Base-by-base conservation (phyloP, 495 filamentous ascomycete species). In the Neurospora terricola region DNA sequence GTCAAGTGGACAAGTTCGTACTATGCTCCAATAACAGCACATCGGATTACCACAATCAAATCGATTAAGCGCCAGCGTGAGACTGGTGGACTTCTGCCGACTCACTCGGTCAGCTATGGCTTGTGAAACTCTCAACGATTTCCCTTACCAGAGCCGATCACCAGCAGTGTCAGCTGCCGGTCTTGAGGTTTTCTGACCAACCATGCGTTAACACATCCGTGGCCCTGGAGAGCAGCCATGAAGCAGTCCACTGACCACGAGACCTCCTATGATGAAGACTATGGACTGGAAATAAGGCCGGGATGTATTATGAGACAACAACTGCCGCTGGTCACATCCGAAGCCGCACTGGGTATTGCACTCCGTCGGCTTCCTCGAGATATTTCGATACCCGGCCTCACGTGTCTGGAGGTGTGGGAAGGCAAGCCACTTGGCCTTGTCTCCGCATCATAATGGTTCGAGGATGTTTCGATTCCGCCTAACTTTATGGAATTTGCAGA, bases 151-250 rank as follows among this genome's bases (percentile, higher is more conserved):
- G 23, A 66, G 3, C 27, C 54, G 54, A 66, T 66, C 27, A 66
- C 30, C 27, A 66, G 54, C 14, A 34, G 11, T 66, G 54, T 66
- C 54, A 66, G 54, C 54, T 66, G 54, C 27, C 54, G 27, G 54
- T 18, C 54, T 66, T 66, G 27, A 34, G 12, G 54, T 66, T 66
- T 34, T 34, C 12, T 30, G 12, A 10, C 72, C 72, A 73, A 73
- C 72, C 72, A 73, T 40, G 68, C 69, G 16, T 21, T 6, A 70
- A 73, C 72, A 73, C 72, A 73, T 73, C n/a, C 72, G 38, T 69
- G 38, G 37, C 27, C 21, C 23, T 23, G 8, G 38, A 69, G 11
- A 68, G 11, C 62, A 38, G 27, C 36, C 37, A 27, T 38, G 34
- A 66, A 72, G 69, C 38, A 21, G 38, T 16, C 42, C 21, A n/a